Evolutionary conservation across 768 basidiomycete genomes (phyloP).

Genomic region (Mycena pura): DNA sequence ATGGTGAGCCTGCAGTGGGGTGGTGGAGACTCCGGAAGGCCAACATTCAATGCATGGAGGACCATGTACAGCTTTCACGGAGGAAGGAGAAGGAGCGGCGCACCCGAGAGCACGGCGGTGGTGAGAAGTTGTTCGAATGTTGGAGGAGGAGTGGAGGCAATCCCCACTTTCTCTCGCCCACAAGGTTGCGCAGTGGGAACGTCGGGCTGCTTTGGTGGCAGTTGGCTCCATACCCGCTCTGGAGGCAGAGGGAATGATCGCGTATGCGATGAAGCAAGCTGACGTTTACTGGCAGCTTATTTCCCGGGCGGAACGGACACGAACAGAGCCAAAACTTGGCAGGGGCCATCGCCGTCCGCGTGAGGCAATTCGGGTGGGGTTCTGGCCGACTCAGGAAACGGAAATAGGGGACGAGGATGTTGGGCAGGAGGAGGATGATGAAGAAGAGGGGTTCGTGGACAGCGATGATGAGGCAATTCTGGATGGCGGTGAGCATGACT

Average conservation of each 20-base stretch:
- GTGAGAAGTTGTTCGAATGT: background rate
- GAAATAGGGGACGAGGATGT: too few relatives aligned
- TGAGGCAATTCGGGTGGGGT: too few relatives aligned
- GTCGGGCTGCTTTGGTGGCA: background rate
- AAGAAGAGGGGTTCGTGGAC: too few relatives aligned
- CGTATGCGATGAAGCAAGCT: conserved; percentile 5
- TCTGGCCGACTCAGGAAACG: too few relatives aligned
- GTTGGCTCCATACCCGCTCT: background rate
- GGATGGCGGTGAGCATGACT: too few relatives aligned
- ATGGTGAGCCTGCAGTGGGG: background rate
- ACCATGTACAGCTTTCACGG: background rate
- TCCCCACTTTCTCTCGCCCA: background rate
- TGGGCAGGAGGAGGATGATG: too few relatives aligned
- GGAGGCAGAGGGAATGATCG: background rate
- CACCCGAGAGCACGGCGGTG: background rate
- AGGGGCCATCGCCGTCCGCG: too few relatives aligned
- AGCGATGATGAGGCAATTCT: too few relatives aligned
- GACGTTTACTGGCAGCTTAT: background rate
- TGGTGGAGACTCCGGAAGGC: background rate
- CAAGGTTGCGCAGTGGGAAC: background rate
- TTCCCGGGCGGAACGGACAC: too few relatives aligned
- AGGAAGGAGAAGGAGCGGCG: background rate
- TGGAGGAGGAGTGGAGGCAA: background rate
- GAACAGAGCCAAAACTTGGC: too few relatives aligned
- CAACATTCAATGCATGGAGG: conserved; percentile 13